Base-by-base conservation (phyloP, 2,329 filamentous ascomycete genomes). In the Ophiostoma perfectum region DNA sequence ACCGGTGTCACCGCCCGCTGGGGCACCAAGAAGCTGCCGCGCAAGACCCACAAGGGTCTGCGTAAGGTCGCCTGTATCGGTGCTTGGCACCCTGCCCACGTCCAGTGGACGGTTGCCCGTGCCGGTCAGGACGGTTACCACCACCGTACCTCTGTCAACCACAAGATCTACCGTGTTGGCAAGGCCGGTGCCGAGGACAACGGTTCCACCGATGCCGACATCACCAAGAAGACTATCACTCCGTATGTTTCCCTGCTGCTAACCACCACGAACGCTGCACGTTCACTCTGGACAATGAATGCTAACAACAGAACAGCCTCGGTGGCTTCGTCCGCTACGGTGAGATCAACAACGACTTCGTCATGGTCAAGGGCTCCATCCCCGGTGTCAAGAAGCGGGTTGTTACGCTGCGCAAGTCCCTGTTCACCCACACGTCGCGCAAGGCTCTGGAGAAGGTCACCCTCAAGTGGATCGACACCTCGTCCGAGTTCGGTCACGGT, bases 41-140 rank as follows among this genome's bases (percentile, higher is more conserved):
- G 95, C 81, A 99, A 99, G 93, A 99, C 95, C 73, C 95, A 99
- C 91, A 99, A 99, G 90, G 95, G 95, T 97, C 93, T 99, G 80
- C 90, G 95, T 80, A 99, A 99, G 91, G 94, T 99, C 78, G 95
- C 95, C 80, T 99, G 95, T 97, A 99, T 99, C 83, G 95, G 95
- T 91, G 95, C 95, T 78, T 99, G 95, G 95, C 95, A 99, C 88
- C 95, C 95, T 80, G 93, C 91, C 83, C 95, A 99, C 92, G 95
- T 99, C 83, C 95, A 99, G 87, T 99, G 95, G 95, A 99, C 95
- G 81, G 95, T 99, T 86, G 95, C 94, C 81, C 95, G 95, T 91
- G 95, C 95, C 75, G 95, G 95, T 97, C 95, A 99, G 86, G 88
- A 89, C 83, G 95, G 95, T 88, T 99, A 99, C 90, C 95, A 99